A percentile compares a stretch with the other conserved stretches of the same genome.
These are phyloP conservation scores for Tritrichomonas foetus DNA, from an alignment of 208 protist genomes.

Conservation along the genomic window DNA sequence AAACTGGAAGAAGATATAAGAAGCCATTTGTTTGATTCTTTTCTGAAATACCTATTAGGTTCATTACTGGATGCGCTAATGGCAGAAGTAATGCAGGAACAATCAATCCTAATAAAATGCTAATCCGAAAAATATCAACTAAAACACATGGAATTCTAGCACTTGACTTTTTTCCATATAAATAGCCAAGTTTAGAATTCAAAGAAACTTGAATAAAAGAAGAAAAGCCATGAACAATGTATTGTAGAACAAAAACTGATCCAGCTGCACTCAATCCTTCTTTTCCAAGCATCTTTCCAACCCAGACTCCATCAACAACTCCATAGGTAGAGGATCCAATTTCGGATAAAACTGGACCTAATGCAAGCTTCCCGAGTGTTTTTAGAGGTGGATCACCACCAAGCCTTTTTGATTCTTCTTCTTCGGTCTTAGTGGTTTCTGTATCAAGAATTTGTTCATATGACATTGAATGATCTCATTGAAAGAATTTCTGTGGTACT, in stretches of 20 bases:
- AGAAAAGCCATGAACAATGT: neutral
- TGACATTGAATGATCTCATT: too few species aligned
- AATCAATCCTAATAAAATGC: neutral
- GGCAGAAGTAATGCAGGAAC: neutral
- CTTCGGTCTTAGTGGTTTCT: too few species aligned
- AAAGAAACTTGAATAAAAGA: neutral
- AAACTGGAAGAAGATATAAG: neutral
- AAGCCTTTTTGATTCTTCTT: too few species aligned
- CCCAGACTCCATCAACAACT: neutral
- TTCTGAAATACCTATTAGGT: neutral
- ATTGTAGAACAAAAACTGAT: neutral
- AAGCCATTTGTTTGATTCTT: neutral
- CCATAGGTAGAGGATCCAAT: neutral
- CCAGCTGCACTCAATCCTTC: neutral
- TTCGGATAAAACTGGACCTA: neutral
- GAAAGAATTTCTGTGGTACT: too few species aligned
- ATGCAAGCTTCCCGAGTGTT: neutral
- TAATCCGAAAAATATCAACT: neutral
- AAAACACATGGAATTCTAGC: neutral
- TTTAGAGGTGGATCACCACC: neutral
- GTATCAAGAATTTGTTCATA: too few species aligned
- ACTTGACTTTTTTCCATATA: neutral
- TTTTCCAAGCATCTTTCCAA: neutral
- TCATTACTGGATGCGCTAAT: neutral
- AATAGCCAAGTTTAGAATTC: neutral